Evolutionary conservation across 2,329 filamentous ascomycete species (phyloP), one percentile per base, ranked within the genome.

Genomic region (Nannizzia gypsea): DNA sequence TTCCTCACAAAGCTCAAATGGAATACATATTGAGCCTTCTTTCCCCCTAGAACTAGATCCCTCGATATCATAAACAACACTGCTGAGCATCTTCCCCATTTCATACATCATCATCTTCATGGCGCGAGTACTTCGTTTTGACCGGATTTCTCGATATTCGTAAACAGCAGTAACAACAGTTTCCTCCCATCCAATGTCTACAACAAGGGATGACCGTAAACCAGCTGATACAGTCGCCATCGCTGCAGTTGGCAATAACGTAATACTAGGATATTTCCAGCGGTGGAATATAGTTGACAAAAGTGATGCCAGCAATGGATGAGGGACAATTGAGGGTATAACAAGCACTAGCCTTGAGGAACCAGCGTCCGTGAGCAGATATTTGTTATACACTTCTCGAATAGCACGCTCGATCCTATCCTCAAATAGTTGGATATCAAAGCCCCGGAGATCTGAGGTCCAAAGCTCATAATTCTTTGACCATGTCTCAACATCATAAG

Each of bases 121-220:
- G 36, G 84, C 90, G 64, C 93, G 81, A 13, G 89, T 79, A 42
- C 83, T 92, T 59, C 89, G 81, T 60, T 79, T 82, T 59, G 83
- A 83, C 15, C 80, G 78, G 1, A 96, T 83, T 70, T 95, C 90
- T 59, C 89, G 85, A 71, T 90, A 96, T 73, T 99, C 93, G 69
- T 91, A 97, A 5, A 97, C 80, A 4, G 86, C 88, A 0, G 90
- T 95, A 22, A 95, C 83, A 0, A 86, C 81, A 0, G 91, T 95
- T 72, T 97, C 93, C 46, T 85, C 81, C 93, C 93, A 99, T 48
- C 92, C 93, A 62, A 99, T 80, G 68, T 99, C 90, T 40, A 99
- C 79, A 0, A 97, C 83, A 46, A 99, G 73, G 0, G 87, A 90
- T n/a, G 89, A 89, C 13, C 93, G 84, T 44, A 95, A 77, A 0